Percentiles rank a stretch among this genome's conserved stretches.
Conservation (phyloP, 352 stramenopile species). For the Pythium sukuiense region DNA sequence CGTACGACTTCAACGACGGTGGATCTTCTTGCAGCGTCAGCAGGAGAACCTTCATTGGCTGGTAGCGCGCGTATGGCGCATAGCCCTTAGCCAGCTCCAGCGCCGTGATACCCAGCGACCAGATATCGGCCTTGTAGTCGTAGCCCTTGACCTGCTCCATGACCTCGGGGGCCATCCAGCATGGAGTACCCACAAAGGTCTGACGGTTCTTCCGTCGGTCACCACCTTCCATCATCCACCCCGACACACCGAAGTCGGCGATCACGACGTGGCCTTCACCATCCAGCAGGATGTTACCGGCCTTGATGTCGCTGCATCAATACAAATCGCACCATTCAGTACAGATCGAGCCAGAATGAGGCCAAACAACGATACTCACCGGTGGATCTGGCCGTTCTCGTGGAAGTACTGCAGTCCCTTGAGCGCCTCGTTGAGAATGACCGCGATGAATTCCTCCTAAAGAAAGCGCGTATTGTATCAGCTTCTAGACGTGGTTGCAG, state of each 20-base stretch:
- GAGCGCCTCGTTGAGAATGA: conserved; percentile 97
- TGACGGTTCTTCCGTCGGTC: conserved; percentile 93
- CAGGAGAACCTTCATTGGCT: conserved; percentile 98
- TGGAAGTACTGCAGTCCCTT: conserved; percentile 99
- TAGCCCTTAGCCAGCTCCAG: conserved; percentile 98
- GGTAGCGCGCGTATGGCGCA: conserved; percentile 97
- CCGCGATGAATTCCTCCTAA: conserved; percentile 95
- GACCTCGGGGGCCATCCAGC: conserved; percentile 95
- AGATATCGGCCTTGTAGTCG: conserved; percentile 99
- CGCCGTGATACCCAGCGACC: conserved; percentile 98
- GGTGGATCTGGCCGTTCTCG: conserved; percentile 98
- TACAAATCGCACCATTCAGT: conserved; percentile 43
- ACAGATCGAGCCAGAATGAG: background rate
- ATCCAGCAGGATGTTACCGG: conserved; percentile 96
- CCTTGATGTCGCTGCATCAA: conserved; percentile 94
- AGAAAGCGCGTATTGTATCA: conserved; percentile 5
- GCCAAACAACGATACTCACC: conserved; percentile 28
- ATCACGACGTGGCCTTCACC: conserved; percentile 95
- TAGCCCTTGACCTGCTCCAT: conserved; percentile 92
- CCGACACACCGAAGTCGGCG: conserved; percentile 98
- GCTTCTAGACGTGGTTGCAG: background rate
- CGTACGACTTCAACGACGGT: conserved; percentile 89
- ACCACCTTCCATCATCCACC: conserved; percentile 96
- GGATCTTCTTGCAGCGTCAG: conserved; percentile 97
- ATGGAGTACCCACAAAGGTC: conserved; percentile 98